Percentiles rank a stretch among this genome's conserved stretches.
Evolutionary conservation across 2,329 filamentous ascomycete species (phyloP).

Genomic region (Metarhizium anisopliae): DNA sequence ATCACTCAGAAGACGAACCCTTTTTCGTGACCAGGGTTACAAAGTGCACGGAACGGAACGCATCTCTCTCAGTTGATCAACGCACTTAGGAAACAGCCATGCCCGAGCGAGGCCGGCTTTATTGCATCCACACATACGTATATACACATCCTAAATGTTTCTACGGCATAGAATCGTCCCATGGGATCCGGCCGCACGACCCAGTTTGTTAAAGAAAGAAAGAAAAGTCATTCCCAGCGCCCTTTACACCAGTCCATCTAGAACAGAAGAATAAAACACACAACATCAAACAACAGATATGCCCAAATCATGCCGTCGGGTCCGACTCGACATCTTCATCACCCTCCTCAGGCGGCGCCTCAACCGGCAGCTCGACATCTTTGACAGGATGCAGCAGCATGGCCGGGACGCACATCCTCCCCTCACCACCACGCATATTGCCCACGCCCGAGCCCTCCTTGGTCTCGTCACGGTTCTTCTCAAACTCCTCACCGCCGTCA

Average conservation of each 20-base stretch:
- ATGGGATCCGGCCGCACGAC: not conserved
- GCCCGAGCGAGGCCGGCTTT: not conserved
- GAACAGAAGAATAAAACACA: not conserved
- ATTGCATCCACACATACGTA: not conserved
- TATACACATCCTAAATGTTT: not conserved
- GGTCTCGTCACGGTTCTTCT: conserved; percentile 46
- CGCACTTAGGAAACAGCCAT: not conserved
- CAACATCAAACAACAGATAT: not conserved
- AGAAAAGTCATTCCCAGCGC: not conserved
- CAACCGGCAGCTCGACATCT: conserved; percentile 57
- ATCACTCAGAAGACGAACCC: not conserved
- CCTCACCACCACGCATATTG: conserved; percentile 59
- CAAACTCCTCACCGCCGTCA: conserved; percentile 69
- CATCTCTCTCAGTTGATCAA: not conserved
- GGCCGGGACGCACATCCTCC: conserved; percentile 82
- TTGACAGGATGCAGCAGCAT: conserved; percentile 90
- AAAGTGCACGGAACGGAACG: not conserved
- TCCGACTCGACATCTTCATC: conserved; percentile 34
- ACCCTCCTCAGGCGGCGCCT: conserved; percentile 40
- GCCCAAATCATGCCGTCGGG: conserved; percentile 25
- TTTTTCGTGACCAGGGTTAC: not conserved
- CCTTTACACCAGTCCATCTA: conserved; percentile 3
- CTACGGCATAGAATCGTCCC: not conserved
- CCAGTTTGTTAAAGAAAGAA: not conserved
- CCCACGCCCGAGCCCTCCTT: conserved; percentile 39